phyloP scores from a whole-genome alignment of 106 monocot species.

The Iris macrosiphon region DNA sequence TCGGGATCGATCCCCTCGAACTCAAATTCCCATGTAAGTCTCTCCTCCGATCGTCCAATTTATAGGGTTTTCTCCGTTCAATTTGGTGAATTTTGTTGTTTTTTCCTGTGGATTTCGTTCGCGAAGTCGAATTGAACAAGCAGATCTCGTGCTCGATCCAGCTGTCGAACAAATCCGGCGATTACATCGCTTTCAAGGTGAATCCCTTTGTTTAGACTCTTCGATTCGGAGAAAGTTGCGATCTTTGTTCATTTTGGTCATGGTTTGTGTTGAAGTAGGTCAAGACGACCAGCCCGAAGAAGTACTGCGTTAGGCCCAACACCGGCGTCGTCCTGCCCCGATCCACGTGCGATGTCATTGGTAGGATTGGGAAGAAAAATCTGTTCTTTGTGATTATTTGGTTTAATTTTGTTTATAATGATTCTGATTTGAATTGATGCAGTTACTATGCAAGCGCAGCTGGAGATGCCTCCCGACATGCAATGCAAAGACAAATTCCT shows the following conservation, averaged over 20 bases:
- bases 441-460: constrained; percentile 86
- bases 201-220: too few species aligned
- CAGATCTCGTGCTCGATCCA: constrained; percentile 68
- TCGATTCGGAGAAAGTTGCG: not conserved
- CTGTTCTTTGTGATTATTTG: too few species aligned
- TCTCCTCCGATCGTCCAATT: too few species aligned
- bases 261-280: constrained; percentile 27
- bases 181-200: constrained; percentile 66
- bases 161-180: constrained; percentile 59
- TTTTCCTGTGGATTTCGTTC: too few species aligned
- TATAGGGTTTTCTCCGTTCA: not conserved
- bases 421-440: constrained; percentile 3
- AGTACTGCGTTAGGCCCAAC: constrained; percentile 80
- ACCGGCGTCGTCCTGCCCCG: constrained; percentile 50
- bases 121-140: constrained; percentile 64
- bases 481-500: constrained; percentile 79
- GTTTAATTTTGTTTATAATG: too few species aligned
- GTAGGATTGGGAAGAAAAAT: constrained; percentile 17
- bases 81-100: constrained; percentile 12
- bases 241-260: not conserved
- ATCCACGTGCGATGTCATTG: constrained; percentile 55
- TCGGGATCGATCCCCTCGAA: constrained; percentile 12
- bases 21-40: constrained; percentile 19
- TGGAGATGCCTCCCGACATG: constrained; percentile 52
- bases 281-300: constrained; percentile 79